Base-by-base conservation (phyloP, 2,329 filamentous ascomycete species). In the Sclerotinia trifoliorum region DNA sequence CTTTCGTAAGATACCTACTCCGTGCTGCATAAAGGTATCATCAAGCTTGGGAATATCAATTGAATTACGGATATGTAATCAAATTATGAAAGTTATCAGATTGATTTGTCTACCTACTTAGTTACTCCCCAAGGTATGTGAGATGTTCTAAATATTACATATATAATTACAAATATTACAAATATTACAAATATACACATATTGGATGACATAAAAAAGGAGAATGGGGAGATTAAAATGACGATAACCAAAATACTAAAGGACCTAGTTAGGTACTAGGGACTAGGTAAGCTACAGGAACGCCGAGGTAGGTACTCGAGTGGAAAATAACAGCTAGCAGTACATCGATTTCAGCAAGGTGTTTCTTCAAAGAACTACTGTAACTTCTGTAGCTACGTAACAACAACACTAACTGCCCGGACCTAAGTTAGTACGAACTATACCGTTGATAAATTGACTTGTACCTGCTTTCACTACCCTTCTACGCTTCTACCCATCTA, bases 381-480 rank as follows among this genome's bases (percentile, higher is more conserved):
- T 24, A n/a, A 54, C 26, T 54, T 19, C 24, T 32, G 51, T 19
- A 35, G 8, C 51, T 54, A 21, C 51, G 19, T n/a, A n/a, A 24
- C n/a, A 24, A 54, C 26, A 29, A 29, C 26, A 21, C 26, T 19
- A 13, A 39, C 35, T 39, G 5, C 29, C 29, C 5, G n/a, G n/a
- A n/a, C 35, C 35, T 39, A 13, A 39, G 35, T 39, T 39, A 39
- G 35, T 42, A n/a, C n/a, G n/a, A n/a, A n/a, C n/a, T n/a, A 39
- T 42, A 15, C 39, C 10, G 35, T 15, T 35, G 52, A 19, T 35
- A 21, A 19, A 55, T 29, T 35, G 29, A n/a, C 19, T 55, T 55
- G 54, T 57, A 57, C 54, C 54, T 57, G 54, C 54, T 57, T 56
- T 24, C 3, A 57, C 54, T 39, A 24, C 32, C 54, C 13, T 39